Evolutionary conservation across 2,329 filamentous ascomycete genomes (phyloP).

Genomic region (Diaporthe amygdali): DNA sequence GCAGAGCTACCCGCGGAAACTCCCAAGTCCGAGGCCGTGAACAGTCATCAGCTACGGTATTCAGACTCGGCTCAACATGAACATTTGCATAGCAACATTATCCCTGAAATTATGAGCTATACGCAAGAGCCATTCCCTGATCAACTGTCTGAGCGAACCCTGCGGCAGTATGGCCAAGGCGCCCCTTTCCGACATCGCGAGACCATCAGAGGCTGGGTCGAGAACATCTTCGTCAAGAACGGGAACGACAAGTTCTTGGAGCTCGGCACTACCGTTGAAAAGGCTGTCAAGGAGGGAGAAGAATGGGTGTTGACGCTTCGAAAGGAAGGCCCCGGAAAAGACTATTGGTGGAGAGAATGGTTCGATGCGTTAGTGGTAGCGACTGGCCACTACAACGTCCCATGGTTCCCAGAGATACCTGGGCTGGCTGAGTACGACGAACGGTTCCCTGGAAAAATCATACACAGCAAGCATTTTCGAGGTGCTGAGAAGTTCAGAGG

Average conservation of each 20-base stretch:
- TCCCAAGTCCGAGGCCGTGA: conserved; percentile 38
- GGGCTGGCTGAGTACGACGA: conserved; percentile 42
- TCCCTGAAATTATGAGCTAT: conserved; percentile 59
- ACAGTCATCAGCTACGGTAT: conserved; percentile 48
- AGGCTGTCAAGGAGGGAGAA: conserved; percentile 48
- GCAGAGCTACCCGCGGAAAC: conserved; percentile 46
- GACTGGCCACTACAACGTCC: conserved; percentile 45
- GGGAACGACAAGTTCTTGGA: conserved; percentile 43
- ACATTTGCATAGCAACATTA: conserved; percentile 64
- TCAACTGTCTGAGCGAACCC: conserved; percentile 45
- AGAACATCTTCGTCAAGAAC: conserved; percentile 40
- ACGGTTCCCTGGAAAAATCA: conserved; percentile 40
- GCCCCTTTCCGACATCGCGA: conserved; percentile 62
- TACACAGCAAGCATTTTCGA: conserved; percentile 46
- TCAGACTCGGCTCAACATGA: conserved; percentile 60
- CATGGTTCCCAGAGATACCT: conserved; percentile 42
- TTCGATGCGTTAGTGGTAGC: conserved; percentile 47
- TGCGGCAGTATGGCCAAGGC: conserved; percentile 53
- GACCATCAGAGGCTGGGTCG: conserved; percentile 58
- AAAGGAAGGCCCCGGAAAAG: conserved; percentile 43
- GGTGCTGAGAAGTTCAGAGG: conserved; percentile 32
- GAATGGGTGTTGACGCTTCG: conserved; percentile 57
- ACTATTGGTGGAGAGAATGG: conserved; percentile 43
- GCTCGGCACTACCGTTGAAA: conserved; percentile 63
- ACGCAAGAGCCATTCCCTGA: conserved; percentile 55